Evolutionary conservation across 1,284 basidiomycete species (phyloP).

Genomic region (Macrocybe sp.): DNA sequence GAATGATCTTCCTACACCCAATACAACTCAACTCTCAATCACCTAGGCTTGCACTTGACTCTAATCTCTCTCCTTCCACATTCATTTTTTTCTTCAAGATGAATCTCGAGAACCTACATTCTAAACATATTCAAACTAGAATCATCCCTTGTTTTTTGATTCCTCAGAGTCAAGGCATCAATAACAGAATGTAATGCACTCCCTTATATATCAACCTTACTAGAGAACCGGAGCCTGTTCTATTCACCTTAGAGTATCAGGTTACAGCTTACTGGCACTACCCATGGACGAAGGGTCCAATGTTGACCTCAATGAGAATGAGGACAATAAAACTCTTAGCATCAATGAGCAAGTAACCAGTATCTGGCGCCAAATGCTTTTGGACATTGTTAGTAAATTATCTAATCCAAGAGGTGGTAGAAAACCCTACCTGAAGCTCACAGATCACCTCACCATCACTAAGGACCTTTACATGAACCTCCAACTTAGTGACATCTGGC

Average conservation of each 20-base stretch:
- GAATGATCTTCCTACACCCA: slow-evolving; percentile 4
- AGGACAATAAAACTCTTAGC: neutral
- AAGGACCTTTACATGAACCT: slow-evolving; percentile 12
- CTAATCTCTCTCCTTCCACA: neutral
- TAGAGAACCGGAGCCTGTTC: neutral
- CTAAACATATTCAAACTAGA: neutral
- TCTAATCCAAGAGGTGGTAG: slow-evolving; percentile 11
- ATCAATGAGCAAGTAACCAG: slow-evolving; percentile 11
- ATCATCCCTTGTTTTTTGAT: neutral
- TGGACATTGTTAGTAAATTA: slow-evolving; percentile 14
- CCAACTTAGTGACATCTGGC: slow-evolving; percentile 14
- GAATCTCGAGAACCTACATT: neutral
- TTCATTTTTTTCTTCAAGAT: slow-evolving; percentile 1
- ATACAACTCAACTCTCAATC: neutral
- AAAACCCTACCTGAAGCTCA: slow-evolving; percentile 9
- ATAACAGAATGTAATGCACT: neutral
- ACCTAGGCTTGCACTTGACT: slow-evolving; percentile 1
- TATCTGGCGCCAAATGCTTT: slow-evolving; percentile 18
- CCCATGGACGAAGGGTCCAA: slow-evolving; percentile 8
- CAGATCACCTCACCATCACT: slow-evolving; percentile 2
- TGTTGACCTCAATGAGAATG: slow-evolving; percentile 9
- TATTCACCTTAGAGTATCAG: slow-evolving; percentile 2
- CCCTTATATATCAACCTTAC: neutral
- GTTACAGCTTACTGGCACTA: neutral
- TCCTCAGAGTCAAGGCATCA: neutral